Conservation (phyloP, 1,284 basidiomycete species). For the Pyrrhoderma noxium region DNA sequence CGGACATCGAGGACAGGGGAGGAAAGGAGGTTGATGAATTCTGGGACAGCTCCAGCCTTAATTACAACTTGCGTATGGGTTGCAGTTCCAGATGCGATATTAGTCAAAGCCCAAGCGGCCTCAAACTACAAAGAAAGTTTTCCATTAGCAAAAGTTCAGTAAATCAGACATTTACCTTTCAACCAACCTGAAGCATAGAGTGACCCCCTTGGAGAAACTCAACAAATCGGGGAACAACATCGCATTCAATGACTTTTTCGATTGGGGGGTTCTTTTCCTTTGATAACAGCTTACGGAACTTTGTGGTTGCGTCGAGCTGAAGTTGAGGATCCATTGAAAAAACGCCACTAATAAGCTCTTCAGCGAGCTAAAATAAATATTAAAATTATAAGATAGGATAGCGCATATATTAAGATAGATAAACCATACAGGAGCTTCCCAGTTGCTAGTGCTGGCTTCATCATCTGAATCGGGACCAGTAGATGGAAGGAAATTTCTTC, state of each 20-base stretch:
- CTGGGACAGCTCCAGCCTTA: slow-evolving; percentile 89
- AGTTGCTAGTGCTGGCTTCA: slow-evolving; percentile 60
- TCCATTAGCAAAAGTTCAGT: slow-evolving; percentile 13
- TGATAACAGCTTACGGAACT: slow-evolving; percentile 96
- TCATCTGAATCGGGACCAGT: slow-evolving; percentile 79
- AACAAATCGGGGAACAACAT: slow-evolving; percentile 96
- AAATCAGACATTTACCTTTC: background rate
- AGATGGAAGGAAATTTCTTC: slow-evolving; percentile 82
- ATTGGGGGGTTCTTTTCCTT: slow-evolving; percentile 99
- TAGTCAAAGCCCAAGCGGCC: slow-evolving; percentile 99
- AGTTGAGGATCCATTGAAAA: slow-evolving; percentile 89
- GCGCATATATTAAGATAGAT: slow-evolving; percentile 16
- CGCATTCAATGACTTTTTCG: slow-evolving; percentile 96
- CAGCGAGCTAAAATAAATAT: slow-evolving; percentile 53
- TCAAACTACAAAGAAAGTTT: slow-evolving; percentile 67
- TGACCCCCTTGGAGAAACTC: slow-evolving; percentile 86
- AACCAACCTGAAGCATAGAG: slow-evolving; percentile 88
- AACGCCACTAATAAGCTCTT: slow-evolving; percentile 90
- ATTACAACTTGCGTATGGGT: slow-evolving; percentile 99
- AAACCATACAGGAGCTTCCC: slow-evolving; percentile 67
- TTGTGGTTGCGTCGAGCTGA: slow-evolving; percentile 92
- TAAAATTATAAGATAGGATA: slow-evolving; percentile 18
- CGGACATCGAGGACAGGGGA: slow-evolving; percentile 87
- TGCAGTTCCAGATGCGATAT: slow-evolving; percentile 98
- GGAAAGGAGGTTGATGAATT: slow-evolving; percentile 91